Evolutionary conservation across 345 rosid species (phyloP).

Genomic region (Brassica cretica): DNA sequence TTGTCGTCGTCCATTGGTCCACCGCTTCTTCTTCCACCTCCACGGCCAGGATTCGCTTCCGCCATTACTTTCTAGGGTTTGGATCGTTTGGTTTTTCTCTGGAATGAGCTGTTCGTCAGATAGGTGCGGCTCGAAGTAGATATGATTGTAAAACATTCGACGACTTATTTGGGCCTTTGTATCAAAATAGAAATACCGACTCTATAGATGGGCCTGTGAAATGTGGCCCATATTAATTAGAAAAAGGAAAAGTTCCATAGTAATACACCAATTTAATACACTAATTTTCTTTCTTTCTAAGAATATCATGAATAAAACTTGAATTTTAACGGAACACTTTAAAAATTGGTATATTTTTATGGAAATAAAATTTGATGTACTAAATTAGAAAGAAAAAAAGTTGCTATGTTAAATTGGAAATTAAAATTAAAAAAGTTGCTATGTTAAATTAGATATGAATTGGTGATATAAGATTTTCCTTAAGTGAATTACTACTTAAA

Average conservation of each 20-base stretch:
- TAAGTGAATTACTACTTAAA: not conserved
- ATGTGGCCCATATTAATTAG: not conserved
- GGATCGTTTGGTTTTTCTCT: constrained; percentile 8
- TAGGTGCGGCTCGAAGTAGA: constrained; percentile 17
- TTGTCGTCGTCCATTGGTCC: constrained; percentile 52
- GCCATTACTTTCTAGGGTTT: constrained; percentile 45
- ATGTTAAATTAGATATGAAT: not conserved
- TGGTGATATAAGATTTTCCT: not conserved
- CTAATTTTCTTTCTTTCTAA: not conserved
- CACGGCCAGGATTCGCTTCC: constrained; percentile 44
- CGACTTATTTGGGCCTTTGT: constrained; percentile 13
- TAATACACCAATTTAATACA: no score
- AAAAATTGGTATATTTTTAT: not conserved
- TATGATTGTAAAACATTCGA: constrained; percentile 17
- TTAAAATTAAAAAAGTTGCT: no score
- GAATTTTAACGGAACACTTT: not conserved
- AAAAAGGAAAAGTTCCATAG: not conserved
- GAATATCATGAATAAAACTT: not conserved
- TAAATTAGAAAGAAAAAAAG: no score
- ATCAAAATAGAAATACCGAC: not conserved
- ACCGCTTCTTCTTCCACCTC: constrained; percentile 48
- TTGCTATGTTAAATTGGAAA: no score
- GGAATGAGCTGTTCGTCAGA: not conserved
- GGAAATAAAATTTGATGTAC: not conserved
- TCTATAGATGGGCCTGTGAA: constrained; percentile 9